Evolutionary conservation across 2,329 filamentous ascomycete species (phyloP), one percentile per base, ranked within the genome.

Genomic region (Penicillium frequentans): DNA sequence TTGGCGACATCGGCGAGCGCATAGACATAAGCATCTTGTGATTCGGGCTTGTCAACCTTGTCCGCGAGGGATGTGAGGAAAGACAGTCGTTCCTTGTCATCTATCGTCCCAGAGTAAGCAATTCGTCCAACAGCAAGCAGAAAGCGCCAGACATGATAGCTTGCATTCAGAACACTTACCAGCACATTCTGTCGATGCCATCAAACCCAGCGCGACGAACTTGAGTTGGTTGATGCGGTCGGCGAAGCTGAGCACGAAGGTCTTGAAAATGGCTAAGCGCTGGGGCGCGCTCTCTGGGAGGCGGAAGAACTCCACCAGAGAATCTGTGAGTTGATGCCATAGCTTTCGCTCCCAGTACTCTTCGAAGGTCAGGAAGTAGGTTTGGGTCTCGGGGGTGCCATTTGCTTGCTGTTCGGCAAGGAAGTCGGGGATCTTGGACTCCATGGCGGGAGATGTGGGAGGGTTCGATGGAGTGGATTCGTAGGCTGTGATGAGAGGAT

Each of bases 191-290:
- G 88, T 86, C 52, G 92, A 91, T 46, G 95, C 90, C 77, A 90
- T 90, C 73, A 98, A 80, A 16, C 92, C 95, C 65, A 99, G 81
- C 64, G 90, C 89, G 65, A 99, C 95, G 66, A 98, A 88, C 84
- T 97, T 97, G 62, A 99, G 83, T 81, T 98, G 93, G 80, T 98
- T 99, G 83, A 99, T 97, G 84, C 96, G 97, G 75, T 96, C 93
- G 64, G 93, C 91, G 73, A 99, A 99, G 77, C 90, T 95, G 75
- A 93, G 86, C 76, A 99, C 90, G 81, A 99, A 99, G 68, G 87
- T 87, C 79, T 95, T 91, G 83, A 95, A 99, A 77, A 99, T 89
- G 58, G 87, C 82, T 79, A 99, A 85, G 71, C 93, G 89, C 79
- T 96, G 91, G 57, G 86, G 82, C 55, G 87, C 89, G 77, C 93